Evolutionary conservation across 306 rosid genomes (phyloP), one percentile per base, ranked within the genome.

Genomic region (Abrus precatorius): DNA sequence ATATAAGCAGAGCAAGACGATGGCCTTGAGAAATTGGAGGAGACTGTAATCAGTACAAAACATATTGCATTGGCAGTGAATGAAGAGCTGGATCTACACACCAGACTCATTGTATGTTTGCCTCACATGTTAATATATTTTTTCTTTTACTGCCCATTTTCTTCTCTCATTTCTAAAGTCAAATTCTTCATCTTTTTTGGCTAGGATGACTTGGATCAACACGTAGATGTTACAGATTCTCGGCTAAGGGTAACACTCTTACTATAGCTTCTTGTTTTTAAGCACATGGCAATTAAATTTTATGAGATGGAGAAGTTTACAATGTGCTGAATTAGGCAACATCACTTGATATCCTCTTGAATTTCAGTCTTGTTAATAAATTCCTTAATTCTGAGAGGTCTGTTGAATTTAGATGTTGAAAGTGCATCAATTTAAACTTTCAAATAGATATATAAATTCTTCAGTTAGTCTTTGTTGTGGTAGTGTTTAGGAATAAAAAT

Each of bases 31-130:
- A 96, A 91, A 77, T 86, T 96, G 87, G 99, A 95, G 90, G 94
- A 86, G 80, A 96, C 97, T 62, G 96, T 96, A 69, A 49, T 84
- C 60, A 95, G 99, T 88, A 95, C 99, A 30, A 96, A 96, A 83
- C 99, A 96, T 87, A 96, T 96, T 87, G 99, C 99, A 14, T 82
- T 96, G 89, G 97, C 99, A 14, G 99, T 96, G 81, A 93, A 93
- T 74, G 99, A 96, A 87, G 99, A 96, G 82, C 90, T 95, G 73
- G 90, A 64, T 77, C 93, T 95, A 54, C 99, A 96, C 88, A 85
- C 98, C 29, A 89, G 97, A 80, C 97, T 96, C 71, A 96, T 96
- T 79, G 99, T 96, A 90, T 61, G 93, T 68, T 62, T 66, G 72
- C 74, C 7, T 27, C 60, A 45, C 63, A 9, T 69, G 70, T 69